Evolutionary conservation across 371 early-diverging fungal species (phyloP), one percentile per base, ranked within the genome.

Genomic region (Mucor saturninus): DNA sequence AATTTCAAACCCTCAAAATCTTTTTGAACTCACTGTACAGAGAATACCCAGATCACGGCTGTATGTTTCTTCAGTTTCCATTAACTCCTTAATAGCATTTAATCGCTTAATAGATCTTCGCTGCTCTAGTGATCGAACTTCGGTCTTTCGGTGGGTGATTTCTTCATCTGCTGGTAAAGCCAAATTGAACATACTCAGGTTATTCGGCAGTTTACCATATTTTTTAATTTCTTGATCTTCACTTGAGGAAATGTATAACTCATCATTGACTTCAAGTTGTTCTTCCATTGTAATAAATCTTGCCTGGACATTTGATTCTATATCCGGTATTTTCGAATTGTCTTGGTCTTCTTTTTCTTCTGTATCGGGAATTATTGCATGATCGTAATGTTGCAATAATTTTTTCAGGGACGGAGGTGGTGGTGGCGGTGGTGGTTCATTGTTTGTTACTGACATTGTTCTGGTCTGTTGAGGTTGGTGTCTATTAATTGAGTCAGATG

Each of bases 1-100:
- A n/a, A 21, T 46, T 0, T 46, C 6, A 3, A 26, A 2, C 2
- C 15, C 3, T 21, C 10, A 10, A 30, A 3, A 3, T 28, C 5
- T 9, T 21, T 21, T 46, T 21, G 21, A 46, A 54, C 68, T 72
- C 68, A 80, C 80, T 35, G 59, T 73, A 15, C 69, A 75, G 11
- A 80, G 67, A n/a, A 73, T 69, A 38, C 59, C 56, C 5, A 80
- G 50, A 61, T 77, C 75, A 5, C 71, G 56, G 5, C 66, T 59
- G 60, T 77, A 80, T 0, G 59, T 71, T 37, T 67, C 68, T 56
- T 80, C 81, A 9, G 81, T 76, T 39, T 71, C 69, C 57, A 80
- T 56, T 2, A 80, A 45, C 49, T 80, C 81, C n/a, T 74, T 65
- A 10, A 68, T 54, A 21, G 63, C 55, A 43, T 59, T 68, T 14